Evolutionary conservation across 768 basidiomycete species (phyloP), one percentile per base, ranked within the genome.

Genomic region (Leccinellum luteum): DNA sequence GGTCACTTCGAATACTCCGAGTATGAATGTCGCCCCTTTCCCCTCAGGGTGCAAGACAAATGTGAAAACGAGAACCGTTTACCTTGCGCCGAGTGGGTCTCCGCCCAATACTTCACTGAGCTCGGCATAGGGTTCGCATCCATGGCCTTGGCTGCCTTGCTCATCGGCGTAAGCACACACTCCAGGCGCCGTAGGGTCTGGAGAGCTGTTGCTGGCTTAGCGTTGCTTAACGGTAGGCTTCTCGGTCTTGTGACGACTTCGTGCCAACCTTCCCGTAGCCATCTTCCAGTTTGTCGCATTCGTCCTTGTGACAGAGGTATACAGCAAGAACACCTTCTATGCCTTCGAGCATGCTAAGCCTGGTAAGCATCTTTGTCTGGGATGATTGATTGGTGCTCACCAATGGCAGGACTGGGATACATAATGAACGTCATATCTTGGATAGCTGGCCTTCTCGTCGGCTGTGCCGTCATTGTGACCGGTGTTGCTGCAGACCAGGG

Each of bases 101-200:
- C 84, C 47, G 90, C 89, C 15, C 79, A 80, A 2, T 92, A 89
- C 67, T 72, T 81, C 48, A 76, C 80, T n/a, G 81, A 87, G 66
- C 69, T 90, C 10, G 81, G 81, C 45, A 77, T 85, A 31, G 85
- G 88, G 3, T 87, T 87, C 68, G 85, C 81, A 8, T 78, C 75
- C 48, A 73, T 85, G 27, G 81, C 87, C 4, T 71, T 88, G 35
- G 65, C 78, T 1, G 75, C 87, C 8, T 77, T 92, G 49, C 65
- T 85, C 43, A 77, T 91, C 56, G 89, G 90, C 4, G 78, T 89
- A 19, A 88, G 81, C 65, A 90, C 90, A 0, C 84, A 84, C 64
- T 88, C 88, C 15, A 78, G 89, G 51, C 78, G 90, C 61, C 77
- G 88, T 57, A 81, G 90, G 61, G 85, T 90, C 31, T 92, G 90